Conservation (phyloP, 2,329 filamentous ascomycete species). For the Curvularia sp. region DNA sequence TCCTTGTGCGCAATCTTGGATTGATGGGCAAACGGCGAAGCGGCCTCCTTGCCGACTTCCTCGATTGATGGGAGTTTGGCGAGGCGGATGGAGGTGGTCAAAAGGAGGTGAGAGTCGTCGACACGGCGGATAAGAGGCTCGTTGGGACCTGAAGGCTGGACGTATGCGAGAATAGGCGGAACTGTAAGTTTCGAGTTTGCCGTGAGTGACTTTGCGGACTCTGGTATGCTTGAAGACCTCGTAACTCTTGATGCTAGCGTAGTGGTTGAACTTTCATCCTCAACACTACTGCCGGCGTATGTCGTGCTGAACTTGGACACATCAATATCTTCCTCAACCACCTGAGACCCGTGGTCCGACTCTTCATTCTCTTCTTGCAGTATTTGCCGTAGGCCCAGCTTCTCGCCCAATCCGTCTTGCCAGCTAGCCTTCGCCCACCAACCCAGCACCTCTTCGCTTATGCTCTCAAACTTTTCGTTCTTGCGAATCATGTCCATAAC, state of each 20-base stretch:
- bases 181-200: slow-evolving; percentile 56
- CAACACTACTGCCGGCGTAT: slow-evolving; percentile 37
- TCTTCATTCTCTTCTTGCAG: slow-evolving; percentile 59
- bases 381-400: slow-evolving; percentile 74
- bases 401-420: slow-evolving; percentile 81
- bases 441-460: slow-evolving; percentile 89
- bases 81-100: slow-evolving; percentile 81
- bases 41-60: slow-evolving; percentile 59
- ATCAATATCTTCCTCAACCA: slow-evolving; percentile 62
- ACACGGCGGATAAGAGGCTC: slow-evolving; percentile 80
- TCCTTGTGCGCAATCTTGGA: slow-evolving; percentile 84
- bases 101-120: slow-evolving; percentile 82
- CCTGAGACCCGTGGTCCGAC: slow-evolving; percentile 41
- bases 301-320: slow-evolving; percentile 62
- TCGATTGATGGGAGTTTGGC: slow-evolving; percentile 81
- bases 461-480: slow-evolving; percentile 83
- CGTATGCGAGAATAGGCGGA: slow-evolving; percentile 80
- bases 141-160: slow-evolving; percentile 69
- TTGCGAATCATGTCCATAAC: slow-evolving; percentile 80
- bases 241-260: slow-evolving; percentile 49
- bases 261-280: slow-evolving; percentile 18
- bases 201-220: slow-evolving; percentile 36
- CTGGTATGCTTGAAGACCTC: slow-evolving; percentile 38
- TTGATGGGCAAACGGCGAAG: slow-evolving; percentile 77
- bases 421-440: slow-evolving; percentile 96